Evolutionary conservation across 768 basidiomycete species (phyloP).

Genomic region (Termitomyces sp.): DNA sequence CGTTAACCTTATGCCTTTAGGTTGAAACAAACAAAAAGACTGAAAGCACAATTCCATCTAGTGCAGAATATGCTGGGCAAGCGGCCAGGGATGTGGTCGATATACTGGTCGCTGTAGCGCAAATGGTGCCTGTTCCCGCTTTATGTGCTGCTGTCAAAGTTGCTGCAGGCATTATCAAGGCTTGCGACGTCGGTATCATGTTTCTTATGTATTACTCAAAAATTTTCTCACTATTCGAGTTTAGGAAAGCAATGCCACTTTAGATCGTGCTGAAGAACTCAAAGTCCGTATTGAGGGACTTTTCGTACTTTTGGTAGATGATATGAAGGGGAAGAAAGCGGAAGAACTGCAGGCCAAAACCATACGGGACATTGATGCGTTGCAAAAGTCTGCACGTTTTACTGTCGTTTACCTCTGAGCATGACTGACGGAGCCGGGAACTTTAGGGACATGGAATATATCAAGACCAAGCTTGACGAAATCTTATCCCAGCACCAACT

Average conservation of each 20-base stretch:
- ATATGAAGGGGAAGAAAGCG: constrained; percentile 6
- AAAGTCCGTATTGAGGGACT: constrained; percentile 5
- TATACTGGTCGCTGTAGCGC: constrained; percentile 3
- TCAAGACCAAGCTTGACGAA: constrained; percentile 1
- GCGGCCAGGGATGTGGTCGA: constrained; percentile 3
- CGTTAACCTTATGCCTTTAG: not conserved
- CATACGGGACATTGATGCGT: not conserved
- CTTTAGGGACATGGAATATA: not conserved
- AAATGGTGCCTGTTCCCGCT: constrained; percentile 5
- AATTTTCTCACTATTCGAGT: not conserved
- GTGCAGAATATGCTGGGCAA: constrained; percentile 3
- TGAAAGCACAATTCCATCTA: not conserved
- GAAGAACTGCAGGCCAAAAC: not conserved
- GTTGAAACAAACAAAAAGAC: not conserved
- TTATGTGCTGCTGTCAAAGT: not conserved
- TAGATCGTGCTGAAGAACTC: constrained; percentile 7
- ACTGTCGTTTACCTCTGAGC: not conserved
- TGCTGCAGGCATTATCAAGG: constrained; percentile 1
- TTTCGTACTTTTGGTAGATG: constrained; percentile 1
- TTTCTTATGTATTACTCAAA: not conserved
- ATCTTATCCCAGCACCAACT: constrained; percentile 1
- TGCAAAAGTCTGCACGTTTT: not conserved
- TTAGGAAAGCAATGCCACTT: constrained; percentile 1
- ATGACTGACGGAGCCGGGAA: not conserved
- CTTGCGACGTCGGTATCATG: constrained; percentile 2